phyloP scores from a whole-genome alignment of 148 eudicot genomes.

The Cornus kousa region DNA sequence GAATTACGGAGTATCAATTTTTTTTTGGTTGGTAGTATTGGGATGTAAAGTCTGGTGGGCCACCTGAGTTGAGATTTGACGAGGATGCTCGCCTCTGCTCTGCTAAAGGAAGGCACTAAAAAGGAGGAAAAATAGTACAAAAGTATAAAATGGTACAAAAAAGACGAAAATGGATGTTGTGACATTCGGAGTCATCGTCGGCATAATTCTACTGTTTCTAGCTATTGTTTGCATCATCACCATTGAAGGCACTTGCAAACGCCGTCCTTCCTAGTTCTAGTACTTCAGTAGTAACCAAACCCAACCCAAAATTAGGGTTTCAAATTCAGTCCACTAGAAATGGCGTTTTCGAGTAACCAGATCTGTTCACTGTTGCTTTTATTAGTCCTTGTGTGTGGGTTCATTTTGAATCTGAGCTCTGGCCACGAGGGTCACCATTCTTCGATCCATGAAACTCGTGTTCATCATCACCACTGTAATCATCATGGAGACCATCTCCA shows the following conservation, averaged over 20 bases:
- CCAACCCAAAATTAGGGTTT: neutral
- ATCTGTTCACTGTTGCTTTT: constrained; percentile 7
- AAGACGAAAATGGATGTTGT: constrained; percentile 53
- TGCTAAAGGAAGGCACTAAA: too few relatives aligned
- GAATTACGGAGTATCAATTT: too few relatives aligned
- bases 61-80: too few relatives aligned
- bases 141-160: neutral
- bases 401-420: constrained; percentile 5
- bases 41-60: too few relatives aligned
- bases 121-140: too few relatives aligned
- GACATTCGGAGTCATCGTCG: constrained; percentile 74
- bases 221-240: constrained; percentile 63
- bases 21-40: too few relatives aligned
- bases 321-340: neutral
- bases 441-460: constrained; percentile 6
- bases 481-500: constrained; percentile 46
- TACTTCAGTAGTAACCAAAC: neutral
- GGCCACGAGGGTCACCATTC: constrained; percentile 7
- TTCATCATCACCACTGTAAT: constrained; percentile 36
- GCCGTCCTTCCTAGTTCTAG: constrained; percentile 15
- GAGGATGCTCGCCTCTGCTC: too few relatives aligned
- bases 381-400: neutral
- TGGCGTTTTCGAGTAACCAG: constrained; percentile 7
- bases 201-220: constrained; percentile 65
- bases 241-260: constrained; percentile 74